phyloP scores from a whole-genome alignment of 2,329 filamentous ascomycete species.

The Calonectria crousiana region DNA sequence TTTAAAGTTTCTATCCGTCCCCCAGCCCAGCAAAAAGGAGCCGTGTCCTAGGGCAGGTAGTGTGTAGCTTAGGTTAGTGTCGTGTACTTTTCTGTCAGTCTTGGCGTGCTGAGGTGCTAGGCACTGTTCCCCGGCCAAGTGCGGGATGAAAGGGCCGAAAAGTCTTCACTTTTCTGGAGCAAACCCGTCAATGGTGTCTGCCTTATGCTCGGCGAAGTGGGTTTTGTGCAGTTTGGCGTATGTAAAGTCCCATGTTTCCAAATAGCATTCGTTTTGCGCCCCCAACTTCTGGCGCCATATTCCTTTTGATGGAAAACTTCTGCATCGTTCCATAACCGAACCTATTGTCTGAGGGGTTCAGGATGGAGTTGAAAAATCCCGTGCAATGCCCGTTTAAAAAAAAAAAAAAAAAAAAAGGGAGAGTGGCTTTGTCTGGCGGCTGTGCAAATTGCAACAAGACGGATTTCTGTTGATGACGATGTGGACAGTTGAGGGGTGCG shows the following conservation, averaged over 20 bases:
- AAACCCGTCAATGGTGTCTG: not conserved
- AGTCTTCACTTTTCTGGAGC: constrained; percentile 6
- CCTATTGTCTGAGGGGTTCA: not conserved
- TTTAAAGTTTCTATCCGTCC: constrained; percentile 22
- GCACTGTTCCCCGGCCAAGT: constrained; percentile 13
- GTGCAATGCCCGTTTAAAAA: not conserved
- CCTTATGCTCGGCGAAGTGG: constrained; percentile 9
- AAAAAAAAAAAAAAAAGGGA: not conserved
- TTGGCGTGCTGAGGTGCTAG: constrained; percentile 9
- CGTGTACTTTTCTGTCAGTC: not conserved
- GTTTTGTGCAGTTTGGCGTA: not conserved
- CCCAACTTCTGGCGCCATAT: constrained; percentile 2
- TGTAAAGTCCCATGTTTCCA: not conserved
- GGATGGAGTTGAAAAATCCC: not conserved
- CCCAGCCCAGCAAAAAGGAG: constrained; percentile 5
- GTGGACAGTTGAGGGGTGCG: not conserved
- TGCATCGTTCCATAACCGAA: not conserved
- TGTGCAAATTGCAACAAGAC: not conserved
- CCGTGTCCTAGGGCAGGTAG: not conserved
- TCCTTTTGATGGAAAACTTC: constrained; percentile 3
- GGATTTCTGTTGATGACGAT: not conserved
- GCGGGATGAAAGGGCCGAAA: constrained; percentile 25
- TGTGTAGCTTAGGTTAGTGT: not conserved
- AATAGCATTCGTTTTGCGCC: not conserved
- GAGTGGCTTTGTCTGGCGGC: not conserved